Base-by-base conservation (phyloP, 805 yeast genomes). In the Starmerella stigmatis region DNA sequence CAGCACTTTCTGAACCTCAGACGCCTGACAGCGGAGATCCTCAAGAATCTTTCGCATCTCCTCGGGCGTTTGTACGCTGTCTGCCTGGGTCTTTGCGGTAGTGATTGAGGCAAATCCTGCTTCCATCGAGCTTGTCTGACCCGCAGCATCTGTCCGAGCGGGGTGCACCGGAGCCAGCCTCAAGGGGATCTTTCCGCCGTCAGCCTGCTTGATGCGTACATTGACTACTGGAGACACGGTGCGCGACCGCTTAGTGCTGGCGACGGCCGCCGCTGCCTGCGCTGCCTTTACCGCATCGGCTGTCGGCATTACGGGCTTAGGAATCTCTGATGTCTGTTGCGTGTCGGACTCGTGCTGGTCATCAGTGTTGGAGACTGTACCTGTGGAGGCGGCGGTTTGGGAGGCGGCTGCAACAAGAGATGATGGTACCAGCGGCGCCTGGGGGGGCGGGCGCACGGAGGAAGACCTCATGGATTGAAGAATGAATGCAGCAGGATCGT, bases 381-480 rank as follows among this genome's bases (percentile, higher is more conserved):
- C n/a, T n/a, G n/a, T n/a, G n/a, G n/a, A n/a, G n/a, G n/a, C n/a
- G n/a, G n/a, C n/a, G n/a, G n/a, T n/a, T n/a, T n/a, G n/a, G n/a
- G n/a, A n/a, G n/a, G n/a, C n/a, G n/a, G n/a, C n/a, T 3, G 35
- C n/a, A 10, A 21, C 22, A 9, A 34, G 38, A 1, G 38, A 34
- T 13, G 16, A 11, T 2, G 38, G 38, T 19, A 34, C 27, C n/a
- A 21, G 19, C 16, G 38, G 27, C 19, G n/a, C n/a, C n/a, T n/a
- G n/a, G n/a, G n/a, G n/a, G n/a, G 38, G 7, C 7, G 19, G 38
- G 12, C 38, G 26, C 4, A 27, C 27, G 9, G 20, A 15, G 8
- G 38, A 34, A 19, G 4, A 22, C 15, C 43, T 28, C 46, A 43
- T 33, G 15, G 46, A 27, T 12, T 37, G 34, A 8, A 43, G 46